Evolutionary conservation across 2,329 filamentous ascomycete genomes (phyloP).

Genomic region (Zalaria sp.): DNA sequence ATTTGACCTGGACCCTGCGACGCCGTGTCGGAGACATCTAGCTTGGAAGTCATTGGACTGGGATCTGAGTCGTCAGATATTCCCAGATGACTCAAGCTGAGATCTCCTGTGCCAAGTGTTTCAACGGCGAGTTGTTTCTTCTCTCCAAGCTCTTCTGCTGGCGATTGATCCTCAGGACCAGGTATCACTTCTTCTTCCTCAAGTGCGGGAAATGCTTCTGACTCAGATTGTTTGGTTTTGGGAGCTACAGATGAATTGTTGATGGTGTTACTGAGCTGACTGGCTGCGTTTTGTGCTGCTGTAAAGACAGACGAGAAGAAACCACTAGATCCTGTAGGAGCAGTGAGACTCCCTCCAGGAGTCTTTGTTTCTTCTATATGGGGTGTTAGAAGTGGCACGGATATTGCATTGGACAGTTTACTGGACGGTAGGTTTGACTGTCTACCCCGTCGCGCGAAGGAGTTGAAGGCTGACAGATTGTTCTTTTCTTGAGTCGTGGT

Average conservation of each 20-base stretch:
- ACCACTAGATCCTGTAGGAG: conserved; percentile 35
- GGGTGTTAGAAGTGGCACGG: conserved; percentile 56
- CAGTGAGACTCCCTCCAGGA: conserved; percentile 37
- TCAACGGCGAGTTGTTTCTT: conserved; percentile 58
- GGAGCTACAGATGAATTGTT: conserved; percentile 44
- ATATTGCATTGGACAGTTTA: conserved; percentile 69
- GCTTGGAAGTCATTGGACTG: conserved; percentile 43
- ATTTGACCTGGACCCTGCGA: background rate
- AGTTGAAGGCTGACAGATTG: background rate
- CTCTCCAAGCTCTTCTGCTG: conserved; percentile 36
- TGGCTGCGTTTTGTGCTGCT: conserved; percentile 84
- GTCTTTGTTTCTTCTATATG: conserved; percentile 57
- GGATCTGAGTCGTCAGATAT: conserved; percentile 45
- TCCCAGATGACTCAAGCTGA: conserved; percentile 80
- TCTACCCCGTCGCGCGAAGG: conserved; percentile 2
- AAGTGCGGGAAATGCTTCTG: conserved; percentile 12
- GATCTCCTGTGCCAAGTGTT: conserved; percentile 75
- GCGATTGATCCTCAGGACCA: conserved; percentile 8
- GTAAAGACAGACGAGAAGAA: conserved; percentile 94
- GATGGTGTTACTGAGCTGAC: conserved; percentile 58
- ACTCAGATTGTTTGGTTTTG: conserved; percentile 26
- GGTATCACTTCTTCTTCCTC: conserved; percentile 29
- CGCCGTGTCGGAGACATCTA: conserved; percentile 1
- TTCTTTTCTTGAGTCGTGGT: background rate
- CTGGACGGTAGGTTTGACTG: conserved; percentile 36